These are phyloP conservation scores for Clarireedia hainanense DNA, from an alignment of 2,329 filamentous ascomycete genomes.

Conservation along the genomic window DNA sequence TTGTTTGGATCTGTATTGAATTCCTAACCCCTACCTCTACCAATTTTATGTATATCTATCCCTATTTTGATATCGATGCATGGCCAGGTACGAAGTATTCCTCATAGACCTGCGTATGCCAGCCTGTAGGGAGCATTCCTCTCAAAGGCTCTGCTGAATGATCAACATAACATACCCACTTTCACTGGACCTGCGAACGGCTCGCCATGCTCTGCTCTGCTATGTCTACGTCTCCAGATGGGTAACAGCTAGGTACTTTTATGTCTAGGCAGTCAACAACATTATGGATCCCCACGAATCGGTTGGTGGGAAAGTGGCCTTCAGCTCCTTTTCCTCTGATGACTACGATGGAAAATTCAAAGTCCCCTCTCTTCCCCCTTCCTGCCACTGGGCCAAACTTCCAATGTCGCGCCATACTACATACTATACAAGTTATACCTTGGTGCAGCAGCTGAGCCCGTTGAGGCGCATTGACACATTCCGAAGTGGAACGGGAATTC, in stretches of 20 bases:
- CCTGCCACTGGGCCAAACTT: neutral
- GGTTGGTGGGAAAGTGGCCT: no score
- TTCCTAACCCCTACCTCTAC: neutral
- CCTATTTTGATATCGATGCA: no score
- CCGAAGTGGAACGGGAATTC: no score
- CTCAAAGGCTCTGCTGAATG: no score
- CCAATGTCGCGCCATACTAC: neutral
- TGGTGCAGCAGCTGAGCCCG: neutral
- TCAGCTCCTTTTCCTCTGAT: neutral
- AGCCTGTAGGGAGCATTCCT: no score
- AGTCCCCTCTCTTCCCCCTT: neutral
- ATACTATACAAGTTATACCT: neutral
- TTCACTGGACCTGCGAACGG: no score
- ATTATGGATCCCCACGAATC: no score
- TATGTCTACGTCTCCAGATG: neutral
- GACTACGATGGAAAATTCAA: neutral
- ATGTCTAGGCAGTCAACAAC: no score
- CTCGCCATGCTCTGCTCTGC: neutral
- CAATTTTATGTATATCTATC: neutral
- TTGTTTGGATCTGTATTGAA: conserved; percentile 3
- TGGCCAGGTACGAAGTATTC: no score
- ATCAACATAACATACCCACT: no score
- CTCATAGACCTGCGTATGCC: no score
- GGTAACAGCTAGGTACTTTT: neutral
- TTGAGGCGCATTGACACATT: neutral